These are phyloP conservation scores for Blastomyces silverae DNA, from an alignment of 2,329 filamentous ascomycete species.

Conservation along the genomic window DNA sequence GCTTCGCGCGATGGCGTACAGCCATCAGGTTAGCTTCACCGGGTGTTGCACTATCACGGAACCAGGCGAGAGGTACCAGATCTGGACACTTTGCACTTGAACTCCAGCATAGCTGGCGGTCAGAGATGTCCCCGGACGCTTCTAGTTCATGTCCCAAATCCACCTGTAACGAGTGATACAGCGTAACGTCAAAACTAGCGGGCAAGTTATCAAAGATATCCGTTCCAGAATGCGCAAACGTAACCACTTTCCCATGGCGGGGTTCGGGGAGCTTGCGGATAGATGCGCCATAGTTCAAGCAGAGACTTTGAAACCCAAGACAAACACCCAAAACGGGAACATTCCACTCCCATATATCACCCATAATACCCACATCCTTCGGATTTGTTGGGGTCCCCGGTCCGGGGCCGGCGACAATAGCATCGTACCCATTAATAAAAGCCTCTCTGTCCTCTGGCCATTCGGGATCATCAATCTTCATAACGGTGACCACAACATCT, in stretches of 20 bases:
- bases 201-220: conserved; percentile 61
- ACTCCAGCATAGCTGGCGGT: conserved; percentile 35
- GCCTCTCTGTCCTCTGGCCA: conserved; percentile 41
- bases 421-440: conserved; percentile 61
- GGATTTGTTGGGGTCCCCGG: conserved; percentile 69
- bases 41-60: conserved; percentile 36
- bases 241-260: conserved; percentile 71
- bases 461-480: conserved; percentile 58
- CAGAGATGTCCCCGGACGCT: conserved; percentile 31
- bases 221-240: conserved; percentile 52
- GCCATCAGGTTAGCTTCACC: conserved; percentile 61
- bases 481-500: conserved; percentile 59
- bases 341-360: conserved; percentile 61
- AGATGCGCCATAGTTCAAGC: conserved; percentile 58
- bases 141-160: conserved; percentile 35
- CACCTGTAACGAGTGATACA: conserved; percentile 63
- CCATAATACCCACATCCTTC: conserved; percentile 77
- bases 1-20: conserved; percentile 58
- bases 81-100: conserved; percentile 36
- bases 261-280: conserved; percentile 62
- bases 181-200: conserved; percentile 58
- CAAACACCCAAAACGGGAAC: conserved; percentile 83
- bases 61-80: conserved; percentile 56
- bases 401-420: conserved; percentile 82
- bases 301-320: conserved; percentile 78